These are phyloP conservation scores for Daldinia bambusicola DNA, from an alignment of 495 filamentous ascomycete genomes.

Conservation along the genomic window DNA sequence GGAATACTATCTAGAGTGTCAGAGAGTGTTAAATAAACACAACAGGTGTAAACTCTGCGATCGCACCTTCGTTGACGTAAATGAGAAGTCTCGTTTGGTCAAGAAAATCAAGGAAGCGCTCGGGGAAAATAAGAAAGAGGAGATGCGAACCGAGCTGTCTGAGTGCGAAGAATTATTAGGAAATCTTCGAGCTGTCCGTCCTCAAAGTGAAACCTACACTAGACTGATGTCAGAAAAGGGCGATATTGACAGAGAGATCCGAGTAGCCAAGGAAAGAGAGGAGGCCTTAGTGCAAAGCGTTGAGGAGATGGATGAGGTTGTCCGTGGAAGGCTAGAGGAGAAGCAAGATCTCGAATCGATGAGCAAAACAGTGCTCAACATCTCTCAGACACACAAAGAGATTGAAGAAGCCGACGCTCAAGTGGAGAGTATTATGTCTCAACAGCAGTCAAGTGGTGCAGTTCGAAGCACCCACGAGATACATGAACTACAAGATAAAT, in stretches of 20 bases:
- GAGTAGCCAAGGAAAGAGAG: slow-evolving; percentile 63
- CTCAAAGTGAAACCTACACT: slow-evolving; percentile 77
- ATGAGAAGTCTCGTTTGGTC: slow-evolving; percentile 66
- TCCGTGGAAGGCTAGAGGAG: slow-evolving; percentile 70
- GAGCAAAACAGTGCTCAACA: slow-evolving; percentile 77
- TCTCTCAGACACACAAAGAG: slow-evolving; percentile 75
- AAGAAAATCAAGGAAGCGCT: slow-evolving; percentile 70
- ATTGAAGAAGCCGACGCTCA: slow-evolving; percentile 74
- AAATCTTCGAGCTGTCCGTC: slow-evolving; percentile 66
- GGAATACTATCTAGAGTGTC: slow-evolving; percentile 70
- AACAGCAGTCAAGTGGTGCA: slow-evolving; percentile 72
- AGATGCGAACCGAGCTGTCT: slow-evolving; percentile 64
- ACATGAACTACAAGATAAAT: slow-evolving; percentile 73
- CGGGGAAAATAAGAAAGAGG: slow-evolving; percentile 62
- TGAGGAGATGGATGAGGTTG: slow-evolving; percentile 76
- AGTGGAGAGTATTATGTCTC: slow-evolving; percentile 73
- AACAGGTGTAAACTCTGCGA: slow-evolving; percentile 78
- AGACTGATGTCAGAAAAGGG: slow-evolving; percentile 79
- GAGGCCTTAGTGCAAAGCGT: slow-evolving; percentile 69
- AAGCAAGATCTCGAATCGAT: slow-evolving; percentile 81
- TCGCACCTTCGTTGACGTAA: slow-evolving; percentile 65
- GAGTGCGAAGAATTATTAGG: slow-evolving; percentile 65
- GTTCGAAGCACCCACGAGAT: slow-evolving; percentile 82
- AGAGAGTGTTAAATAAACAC: slow-evolving; percentile 65
- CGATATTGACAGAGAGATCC: slow-evolving; percentile 68